phyloP scores from a whole-genome alignment of 2,329 filamentous ascomycete species.

The Ascochyta koolunga region DNA sequence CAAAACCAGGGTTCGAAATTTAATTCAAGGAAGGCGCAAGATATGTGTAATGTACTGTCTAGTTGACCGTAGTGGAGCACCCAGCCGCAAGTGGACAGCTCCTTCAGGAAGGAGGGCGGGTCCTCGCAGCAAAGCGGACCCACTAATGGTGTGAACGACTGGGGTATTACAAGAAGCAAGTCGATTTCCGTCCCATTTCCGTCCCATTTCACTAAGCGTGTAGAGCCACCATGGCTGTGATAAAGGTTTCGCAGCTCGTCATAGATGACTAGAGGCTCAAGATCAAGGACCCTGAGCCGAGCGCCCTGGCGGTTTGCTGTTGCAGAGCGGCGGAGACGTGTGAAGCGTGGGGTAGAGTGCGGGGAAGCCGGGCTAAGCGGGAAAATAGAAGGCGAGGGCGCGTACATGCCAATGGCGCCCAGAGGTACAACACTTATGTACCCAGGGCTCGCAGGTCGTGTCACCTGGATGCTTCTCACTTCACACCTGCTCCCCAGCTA shows the following conservation, averaged over 20 bases:
- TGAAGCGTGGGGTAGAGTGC: conserved; percentile 26
- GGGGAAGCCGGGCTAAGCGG: conserved; percentile 34
- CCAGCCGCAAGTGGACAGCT: not conserved
- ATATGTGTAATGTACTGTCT: not conserved
- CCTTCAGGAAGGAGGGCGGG: conserved; percentile 13
- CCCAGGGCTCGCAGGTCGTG: conserved; percentile 25
- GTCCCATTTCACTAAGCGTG: too few relatives aligned
- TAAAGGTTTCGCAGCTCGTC: too few relatives aligned
- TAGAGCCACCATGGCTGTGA: too few relatives aligned
- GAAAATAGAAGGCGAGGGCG: conserved; percentile 25
- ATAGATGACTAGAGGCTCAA: not conserved
- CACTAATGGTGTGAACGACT: conserved; percentile 7
- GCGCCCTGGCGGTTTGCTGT: conserved; percentile 9
- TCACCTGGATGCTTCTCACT: conserved; percentile 20
- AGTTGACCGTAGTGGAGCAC: not conserved
- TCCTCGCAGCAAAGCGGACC: conserved; percentile 1
- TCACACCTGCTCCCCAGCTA: conserved; percentile 19
- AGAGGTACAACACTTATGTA: conserved; percentile 35
- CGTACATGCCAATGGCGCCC: conserved; percentile 21
- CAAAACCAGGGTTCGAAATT: not conserved
- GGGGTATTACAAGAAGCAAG: conserved; percentile 1
- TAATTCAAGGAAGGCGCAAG: not conserved
- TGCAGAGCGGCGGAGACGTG: conserved; percentile 2
- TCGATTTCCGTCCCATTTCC: too few relatives aligned
- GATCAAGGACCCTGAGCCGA: conserved; percentile 6